Percentiles rank a stretch among this genome's conserved stretches.
These are phyloP conservation scores for Phialocephala sp. DNA, from an alignment of 2,329 filamentous ascomycete genomes.

Conservation along the genomic window DNA sequence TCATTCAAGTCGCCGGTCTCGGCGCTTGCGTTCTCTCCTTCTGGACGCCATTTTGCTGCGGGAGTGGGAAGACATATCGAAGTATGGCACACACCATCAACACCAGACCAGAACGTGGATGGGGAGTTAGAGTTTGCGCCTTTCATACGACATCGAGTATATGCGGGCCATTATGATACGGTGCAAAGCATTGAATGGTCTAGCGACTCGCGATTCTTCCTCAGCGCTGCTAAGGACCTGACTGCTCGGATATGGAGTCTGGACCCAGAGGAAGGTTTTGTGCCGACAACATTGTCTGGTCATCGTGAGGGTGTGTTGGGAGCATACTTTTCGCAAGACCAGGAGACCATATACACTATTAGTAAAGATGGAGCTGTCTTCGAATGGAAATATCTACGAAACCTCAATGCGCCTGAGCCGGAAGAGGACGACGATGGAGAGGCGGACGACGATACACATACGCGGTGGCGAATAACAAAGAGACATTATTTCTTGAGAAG, in stretches of 20 bases:
- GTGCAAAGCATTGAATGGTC: conserved; percentile 94
- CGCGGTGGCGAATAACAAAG: conserved; percentile 90
- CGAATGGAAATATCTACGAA: conserved; percentile 81
- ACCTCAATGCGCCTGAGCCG: conserved; percentile 58
- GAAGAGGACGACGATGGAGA: conserved; percentile 59
- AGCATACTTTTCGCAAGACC: conserved; percentile 96
- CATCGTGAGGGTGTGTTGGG: conserved; percentile 89
- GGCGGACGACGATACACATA: conserved; percentile 66
- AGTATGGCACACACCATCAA: conserved; percentile 94
- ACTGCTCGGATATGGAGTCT: conserved; percentile 96
- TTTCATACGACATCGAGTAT: conserved; percentile 86
- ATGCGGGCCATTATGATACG: conserved; percentile 86
- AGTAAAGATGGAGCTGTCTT: conserved; percentile 98
- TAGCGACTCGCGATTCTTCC: conserved; percentile 91
- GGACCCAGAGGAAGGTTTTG: conserved; percentile 83
- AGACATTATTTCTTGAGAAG: conserved; percentile 94
- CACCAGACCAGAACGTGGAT: conserved; percentile 77
- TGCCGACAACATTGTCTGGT: conserved; percentile 86
- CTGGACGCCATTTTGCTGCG: conserved; percentile 88
- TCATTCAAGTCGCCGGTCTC: conserved; percentile 88
- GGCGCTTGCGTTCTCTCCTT: conserved; percentile 87
- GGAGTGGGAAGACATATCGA: conserved; percentile 87
- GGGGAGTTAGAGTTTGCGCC: conserved; percentile 94
- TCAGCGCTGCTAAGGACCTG: conserved; percentile 89
- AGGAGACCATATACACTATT: conserved; percentile 94